Percentiles rank a stretch among this genome's conserved stretches.
These are phyloP conservation scores for Russula earlei DNA, from an alignment of 768 basidiomycete genomes.

Conservation along the genomic window DNA sequence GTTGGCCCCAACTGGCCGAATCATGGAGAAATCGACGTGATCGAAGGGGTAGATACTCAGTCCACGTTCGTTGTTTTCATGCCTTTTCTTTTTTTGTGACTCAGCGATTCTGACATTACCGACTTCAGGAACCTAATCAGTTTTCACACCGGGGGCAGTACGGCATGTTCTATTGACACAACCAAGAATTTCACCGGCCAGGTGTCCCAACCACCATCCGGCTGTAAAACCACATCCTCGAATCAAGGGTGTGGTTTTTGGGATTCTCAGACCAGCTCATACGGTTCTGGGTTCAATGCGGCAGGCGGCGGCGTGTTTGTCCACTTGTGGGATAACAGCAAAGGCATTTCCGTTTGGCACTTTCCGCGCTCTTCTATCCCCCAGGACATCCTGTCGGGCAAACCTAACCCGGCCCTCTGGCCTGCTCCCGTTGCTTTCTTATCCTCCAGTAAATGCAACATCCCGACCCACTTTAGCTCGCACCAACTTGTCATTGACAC, in stretches of 20 bases:
- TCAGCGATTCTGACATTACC: neutral
- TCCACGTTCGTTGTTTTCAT: neutral
- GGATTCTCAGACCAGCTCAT: neutral
- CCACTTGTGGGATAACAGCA: neutral
- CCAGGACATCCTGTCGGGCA: neutral
- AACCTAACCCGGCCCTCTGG: constrained; percentile 5
- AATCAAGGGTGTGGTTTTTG: constrained; percentile 2
- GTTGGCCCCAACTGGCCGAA: neutral
- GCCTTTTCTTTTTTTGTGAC: neutral
- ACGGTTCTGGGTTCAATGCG: neutral
- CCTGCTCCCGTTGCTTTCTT: neutral
- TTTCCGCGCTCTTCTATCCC: constrained; percentile 10
- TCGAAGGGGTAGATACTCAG: constrained; percentile 13
- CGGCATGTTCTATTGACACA: neutral
- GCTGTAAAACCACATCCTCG: too few species aligned
- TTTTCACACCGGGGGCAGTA: neutral
- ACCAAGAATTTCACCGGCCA: neutral
- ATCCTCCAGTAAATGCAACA: neutral
- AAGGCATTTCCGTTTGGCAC: constrained; percentile 9
- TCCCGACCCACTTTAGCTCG: neutral
- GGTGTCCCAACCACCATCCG: too few species aligned
- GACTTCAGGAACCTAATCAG: constrained; percentile 10
- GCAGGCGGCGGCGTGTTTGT: neutral
- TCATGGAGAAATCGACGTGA: constrained; percentile 28
- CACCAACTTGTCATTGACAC: neutral